A percentile compares a stretch with the other conserved stretches of the same genome.
Evolutionary conservation across 2,329 filamentous ascomycete species (phyloP).

Genomic region (Alternaria longipes): DNA sequence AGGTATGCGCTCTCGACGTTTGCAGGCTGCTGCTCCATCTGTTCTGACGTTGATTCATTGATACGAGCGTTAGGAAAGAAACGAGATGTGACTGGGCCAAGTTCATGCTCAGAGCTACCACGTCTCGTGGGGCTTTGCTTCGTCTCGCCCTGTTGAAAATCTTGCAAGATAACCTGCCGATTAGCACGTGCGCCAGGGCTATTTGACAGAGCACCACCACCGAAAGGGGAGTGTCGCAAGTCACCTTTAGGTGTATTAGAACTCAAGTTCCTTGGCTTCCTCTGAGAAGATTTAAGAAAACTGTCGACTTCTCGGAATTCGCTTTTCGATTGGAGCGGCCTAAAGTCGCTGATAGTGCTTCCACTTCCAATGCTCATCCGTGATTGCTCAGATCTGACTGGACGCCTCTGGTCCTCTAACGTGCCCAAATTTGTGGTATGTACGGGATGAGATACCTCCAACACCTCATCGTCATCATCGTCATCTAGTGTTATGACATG

Average conservation of each 20-base stretch:
- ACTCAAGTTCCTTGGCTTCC: conserved; percentile 18
- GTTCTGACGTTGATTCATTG: conserved; percentile 31
- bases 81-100: conserved; percentile 12
- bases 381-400: conserved; percentile 18
- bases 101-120: not conserved
- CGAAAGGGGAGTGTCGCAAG: conserved; percentile 9
- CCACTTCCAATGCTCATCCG: conserved; percentile 28
- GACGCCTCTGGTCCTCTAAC: not conserved
- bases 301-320: conserved; percentile 27
- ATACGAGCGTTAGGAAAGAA: conserved; percentile 32
- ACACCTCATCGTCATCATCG: conserved; percentile 23
- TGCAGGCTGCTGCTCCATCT: not conserved
- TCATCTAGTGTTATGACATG: conserved; percentile 24
- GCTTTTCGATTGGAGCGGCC: conserved; percentile 16
- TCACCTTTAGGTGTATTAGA: not conserved
- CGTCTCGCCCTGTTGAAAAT: conserved; percentile 26
- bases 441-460: not conserved
- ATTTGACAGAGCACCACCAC: conserved; percentile 3
- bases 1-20: conserved; percentile 11
- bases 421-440: not conserved
- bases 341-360: conserved; percentile 2
- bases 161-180: conserved; percentile 14
- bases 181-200: not conserved
- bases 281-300: conserved; percentile 20
- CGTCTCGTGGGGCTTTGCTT: not conserved